Conservation (phyloP, 1,284 basidiomycete genomes). For the Ceratobasidium papillatum region DNA sequence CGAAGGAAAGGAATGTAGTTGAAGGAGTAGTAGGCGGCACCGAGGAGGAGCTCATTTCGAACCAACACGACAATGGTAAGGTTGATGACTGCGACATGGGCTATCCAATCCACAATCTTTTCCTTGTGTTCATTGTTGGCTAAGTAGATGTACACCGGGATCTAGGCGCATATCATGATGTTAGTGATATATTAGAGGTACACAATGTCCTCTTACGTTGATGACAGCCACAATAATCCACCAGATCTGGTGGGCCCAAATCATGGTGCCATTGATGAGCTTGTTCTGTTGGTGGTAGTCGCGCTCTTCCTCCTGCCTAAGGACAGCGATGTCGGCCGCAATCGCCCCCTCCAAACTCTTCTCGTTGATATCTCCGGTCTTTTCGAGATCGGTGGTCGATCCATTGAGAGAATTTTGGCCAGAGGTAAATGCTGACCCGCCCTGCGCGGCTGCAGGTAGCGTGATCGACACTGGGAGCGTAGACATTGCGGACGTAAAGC, state of each 20-base stretch:
- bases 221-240: conserved; percentile 30
- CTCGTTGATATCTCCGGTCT: conserved; percentile 29
- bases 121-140: conserved; percentile 17
- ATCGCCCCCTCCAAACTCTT: conserved; percentile 32
- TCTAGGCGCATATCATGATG: neutral
- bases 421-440: conserved; percentile 26
- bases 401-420: conserved; percentile 32
- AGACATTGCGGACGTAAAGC: conserved; percentile 10
- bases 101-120: conserved; percentile 28
- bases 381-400: conserved; percentile 23
- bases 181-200: neutral
- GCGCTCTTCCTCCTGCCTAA: conserved; percentile 28
- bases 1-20: conserved; percentile 35
- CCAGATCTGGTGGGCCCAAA: conserved; percentile 39
- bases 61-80: conserved; percentile 28
- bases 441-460: conserved; percentile 16
- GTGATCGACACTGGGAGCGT: conserved; percentile 14
- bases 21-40: conserved; percentile 15
- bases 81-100: conserved; percentile 30
- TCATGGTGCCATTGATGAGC: conserved; percentile 30
- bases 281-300: conserved; percentile 32
- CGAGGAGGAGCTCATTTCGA: conserved; percentile 24
- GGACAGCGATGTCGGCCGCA: conserved; percentile 26
- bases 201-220: neutral
- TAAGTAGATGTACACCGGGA: conserved; percentile 33